These are phyloP conservation scores for Allium fistulosum DNA, from an alignment of 106 monocot genomes.

Conservation along the genomic window DNA sequence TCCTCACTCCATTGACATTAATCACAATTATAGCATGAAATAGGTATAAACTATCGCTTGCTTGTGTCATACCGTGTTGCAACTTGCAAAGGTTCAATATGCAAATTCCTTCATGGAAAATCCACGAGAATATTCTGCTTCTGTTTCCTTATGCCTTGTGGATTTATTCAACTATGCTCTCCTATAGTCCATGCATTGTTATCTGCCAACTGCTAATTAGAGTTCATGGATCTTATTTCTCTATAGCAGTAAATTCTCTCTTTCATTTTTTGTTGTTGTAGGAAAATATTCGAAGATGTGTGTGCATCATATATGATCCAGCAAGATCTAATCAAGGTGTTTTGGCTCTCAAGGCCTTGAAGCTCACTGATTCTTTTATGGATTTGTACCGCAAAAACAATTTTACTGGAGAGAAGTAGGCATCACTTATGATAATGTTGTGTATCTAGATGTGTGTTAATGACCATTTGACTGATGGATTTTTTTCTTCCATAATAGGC, in stretches of 20 bases:
- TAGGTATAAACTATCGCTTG: background rate
- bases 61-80: too few species aligned
- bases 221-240: background rate
- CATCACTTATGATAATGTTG: background rate
- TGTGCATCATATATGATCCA: constrained; percentile 96
- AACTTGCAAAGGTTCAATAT: too few species aligned
- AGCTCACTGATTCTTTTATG: constrained; percentile 73
- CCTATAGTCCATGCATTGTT: background rate
- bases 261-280: constrained; percentile 7
- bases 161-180: background rate
- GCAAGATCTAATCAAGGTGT: constrained; percentile 67
- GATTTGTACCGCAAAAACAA: constrained; percentile 57
- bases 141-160: background rate
- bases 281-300: constrained; percentile 96
- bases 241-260: background rate
- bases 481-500: constrained; percentile 19
- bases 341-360: constrained; percentile 67
- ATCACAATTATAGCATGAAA: background rate
- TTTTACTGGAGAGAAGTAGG: constrained; percentile 91
- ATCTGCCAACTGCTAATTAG: background rate
- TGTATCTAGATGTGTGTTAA: background rate
- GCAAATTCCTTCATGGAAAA: background rate
- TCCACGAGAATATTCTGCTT: background rate
- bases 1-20: too few species aligned
- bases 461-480: background rate